Evolutionary conservation across 441 rosid genomes (phyloP).

Genomic region (Viola pubescens): DNA sequence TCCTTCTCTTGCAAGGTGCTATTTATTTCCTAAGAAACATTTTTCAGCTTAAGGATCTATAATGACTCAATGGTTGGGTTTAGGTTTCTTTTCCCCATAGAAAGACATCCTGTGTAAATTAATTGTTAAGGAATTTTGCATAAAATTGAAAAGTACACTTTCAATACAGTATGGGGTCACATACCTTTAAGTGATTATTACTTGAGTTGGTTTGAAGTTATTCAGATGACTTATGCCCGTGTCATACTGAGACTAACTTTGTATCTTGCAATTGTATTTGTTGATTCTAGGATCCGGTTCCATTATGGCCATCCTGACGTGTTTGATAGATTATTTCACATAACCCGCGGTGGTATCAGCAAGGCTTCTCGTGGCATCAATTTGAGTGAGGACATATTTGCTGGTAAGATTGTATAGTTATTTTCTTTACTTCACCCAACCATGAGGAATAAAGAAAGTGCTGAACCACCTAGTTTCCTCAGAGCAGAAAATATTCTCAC

Average conservation of each 20-base stretch:
- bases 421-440: neutral
- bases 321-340: conserved; percentile 85
- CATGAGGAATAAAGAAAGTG: neutral
- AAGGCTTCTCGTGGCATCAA: conserved; percentile 91
- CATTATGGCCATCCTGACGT: conserved; percentile 98
- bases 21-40: too few relatives aligned
- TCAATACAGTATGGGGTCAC: too few relatives aligned
- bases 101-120: too few relatives aligned
- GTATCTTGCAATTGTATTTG: conserved; percentile 11
- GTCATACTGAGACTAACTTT: neutral
- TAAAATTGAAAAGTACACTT: too few relatives aligned
- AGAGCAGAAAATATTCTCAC: neutral
- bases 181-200: too few relatives aligned
- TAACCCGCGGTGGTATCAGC: conserved; percentile 93
- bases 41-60: too few relatives aligned
- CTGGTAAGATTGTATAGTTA: conserved; percentile 39
- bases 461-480: neutral
- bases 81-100: too few relatives aligned
- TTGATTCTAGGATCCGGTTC: conserved; percentile 66
- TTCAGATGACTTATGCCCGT: neutral
- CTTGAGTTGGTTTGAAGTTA: neutral
- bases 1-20: too few relatives aligned
- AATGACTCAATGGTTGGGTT: too few relatives aligned
- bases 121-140: too few relatives aligned
- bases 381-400: conserved; percentile 93